Conservation (phyloP, 805 yeast species). For the Starmerella bacillaris region DNA sequence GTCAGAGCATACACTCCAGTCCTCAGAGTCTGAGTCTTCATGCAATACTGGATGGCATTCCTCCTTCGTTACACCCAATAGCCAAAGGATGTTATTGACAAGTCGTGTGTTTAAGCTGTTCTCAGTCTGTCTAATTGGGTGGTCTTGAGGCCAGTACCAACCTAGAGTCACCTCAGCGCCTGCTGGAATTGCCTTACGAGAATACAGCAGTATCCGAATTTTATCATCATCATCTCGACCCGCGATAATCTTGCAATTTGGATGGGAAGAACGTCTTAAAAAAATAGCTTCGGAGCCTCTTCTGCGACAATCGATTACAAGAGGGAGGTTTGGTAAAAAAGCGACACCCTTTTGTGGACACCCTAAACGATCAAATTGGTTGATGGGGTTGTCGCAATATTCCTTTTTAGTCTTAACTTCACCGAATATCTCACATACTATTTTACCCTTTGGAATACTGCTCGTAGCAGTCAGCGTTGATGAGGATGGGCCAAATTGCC, state of each 20-base stretch:
- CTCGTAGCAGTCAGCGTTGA: constrained; percentile 36
- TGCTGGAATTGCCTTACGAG: constrained; percentile 37
- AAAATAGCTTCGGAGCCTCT: constrained; percentile 63
- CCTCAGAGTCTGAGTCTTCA: constrained; percentile 6
- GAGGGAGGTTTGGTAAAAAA: constrained; percentile 35
- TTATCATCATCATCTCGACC: constrained; percentile 20
- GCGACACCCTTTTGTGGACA: constrained; percentile 44
- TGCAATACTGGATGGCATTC: constrained; percentile 3
- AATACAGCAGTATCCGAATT: constrained; percentile 39
- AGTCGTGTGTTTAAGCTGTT: neutral
- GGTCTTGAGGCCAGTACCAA: constrained; percentile 78
- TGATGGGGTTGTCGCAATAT: constrained; percentile 46
- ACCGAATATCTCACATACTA: constrained; percentile 50
- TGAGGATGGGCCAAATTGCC: constrained; percentile 7
- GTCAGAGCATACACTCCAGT: constrained; percentile 6
- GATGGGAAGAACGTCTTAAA: constrained; percentile 54
- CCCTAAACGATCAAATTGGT: constrained; percentile 64
- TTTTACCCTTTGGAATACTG: constrained; percentile 32
- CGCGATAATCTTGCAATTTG: constrained; percentile 52
- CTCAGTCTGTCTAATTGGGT: constrained; percentile 45
- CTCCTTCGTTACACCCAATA: constrained; percentile 2
- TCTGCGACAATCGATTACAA: constrained; percentile 65
- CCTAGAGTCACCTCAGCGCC: constrained; percentile 61
- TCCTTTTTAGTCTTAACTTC: constrained; percentile 48
- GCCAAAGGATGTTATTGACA: constrained; percentile 6